A percentile compares a stretch with the other conserved stretches of the same genome.
These are phyloP conservation scores for Phytophthora ramorum DNA, from an alignment of 352 stramenopile species.

Conservation along the genomic window DNA sequence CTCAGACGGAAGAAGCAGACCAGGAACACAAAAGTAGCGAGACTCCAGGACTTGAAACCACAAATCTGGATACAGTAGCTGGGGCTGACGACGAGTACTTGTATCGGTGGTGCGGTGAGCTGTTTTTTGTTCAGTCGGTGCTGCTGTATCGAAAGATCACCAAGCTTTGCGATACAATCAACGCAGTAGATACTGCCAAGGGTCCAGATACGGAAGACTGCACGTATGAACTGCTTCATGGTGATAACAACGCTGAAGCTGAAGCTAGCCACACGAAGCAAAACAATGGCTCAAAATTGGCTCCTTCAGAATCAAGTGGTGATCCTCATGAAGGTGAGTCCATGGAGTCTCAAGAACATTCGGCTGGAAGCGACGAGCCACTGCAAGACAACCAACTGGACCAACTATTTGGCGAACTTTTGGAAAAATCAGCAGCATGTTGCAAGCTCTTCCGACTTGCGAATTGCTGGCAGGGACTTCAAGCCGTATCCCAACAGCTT, in stretches of 20 bases:
- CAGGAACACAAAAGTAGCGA: conserved; percentile 9
- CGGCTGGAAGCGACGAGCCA: background rate
- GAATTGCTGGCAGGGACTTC: conserved; percentile 64
- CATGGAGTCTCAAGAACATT: background rate
- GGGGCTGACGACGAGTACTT: conserved; percentile 56
- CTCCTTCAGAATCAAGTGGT: background rate
- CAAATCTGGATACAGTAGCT: background rate
- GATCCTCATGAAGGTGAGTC: background rate
- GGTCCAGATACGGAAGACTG: conserved; percentile 49
- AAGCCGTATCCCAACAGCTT: conserved; percentile 59
- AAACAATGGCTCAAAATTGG: background rate
- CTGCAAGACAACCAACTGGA: conserved; percentile 10
- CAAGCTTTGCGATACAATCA: conserved; percentile 16
- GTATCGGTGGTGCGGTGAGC: conserved; percentile 68
- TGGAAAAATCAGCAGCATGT: conserved; percentile 48
- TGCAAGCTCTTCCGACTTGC: conserved; percentile 55
- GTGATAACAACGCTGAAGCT: conserved; percentile 2
- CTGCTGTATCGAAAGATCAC: conserved; percentile 51
- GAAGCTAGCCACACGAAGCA: background rate
- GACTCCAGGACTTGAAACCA: conserved; percentile 1
- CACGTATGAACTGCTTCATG: conserved; percentile 45
- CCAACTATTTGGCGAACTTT: conserved; percentile 37
- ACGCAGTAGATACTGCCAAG: conserved; percentile 26
- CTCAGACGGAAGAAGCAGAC: conserved; percentile 7
- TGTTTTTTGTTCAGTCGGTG: conserved; percentile 64